Percentiles rank a stretch among this genome's conserved stretches.
phyloP scores from a whole-genome alignment of 1,284 basidiomycete genomes.

The Boletus semigastroideus region DNA sequence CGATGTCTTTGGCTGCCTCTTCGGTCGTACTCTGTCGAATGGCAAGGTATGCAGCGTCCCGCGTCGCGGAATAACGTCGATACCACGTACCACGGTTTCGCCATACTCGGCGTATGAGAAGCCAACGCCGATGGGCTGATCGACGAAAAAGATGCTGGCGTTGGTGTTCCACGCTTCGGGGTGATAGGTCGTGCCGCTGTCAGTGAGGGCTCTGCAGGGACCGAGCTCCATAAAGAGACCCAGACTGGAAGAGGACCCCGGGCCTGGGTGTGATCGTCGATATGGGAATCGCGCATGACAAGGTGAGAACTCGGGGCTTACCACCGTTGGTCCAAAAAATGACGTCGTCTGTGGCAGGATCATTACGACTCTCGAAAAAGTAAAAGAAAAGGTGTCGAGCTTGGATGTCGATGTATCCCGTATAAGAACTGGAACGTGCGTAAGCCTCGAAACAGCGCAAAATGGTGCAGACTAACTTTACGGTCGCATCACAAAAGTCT shows the following conservation, averaged over 20 bases:
- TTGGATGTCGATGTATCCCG: slow-evolving; percentile 65
- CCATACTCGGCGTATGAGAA: slow-evolving; percentile 68
- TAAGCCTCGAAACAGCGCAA: slow-evolving; percentile 39
- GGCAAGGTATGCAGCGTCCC: background rate
- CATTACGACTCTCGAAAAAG: slow-evolving; percentile 78
- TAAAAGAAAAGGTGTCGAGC: slow-evolving; percentile 71
- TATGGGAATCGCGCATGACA: slow-evolving; percentile 26
- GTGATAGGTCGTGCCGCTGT: slow-evolving; percentile 47
- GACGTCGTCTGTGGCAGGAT: slow-evolving; percentile 66
- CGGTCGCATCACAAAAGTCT: slow-evolving; percentile 29
- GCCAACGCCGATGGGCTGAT: slow-evolving; percentile 70
- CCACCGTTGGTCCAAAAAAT: slow-evolving; percentile 57
- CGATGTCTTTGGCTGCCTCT: slow-evolving; percentile 61
- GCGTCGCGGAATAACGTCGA: background rate
- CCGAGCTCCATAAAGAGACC: slow-evolving; percentile 42
- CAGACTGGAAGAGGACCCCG: slow-evolving; percentile 27
- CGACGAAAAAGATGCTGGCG: slow-evolving; percentile 64
- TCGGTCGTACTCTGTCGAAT: slow-evolving; percentile 47
- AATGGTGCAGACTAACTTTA: slow-evolving; percentile 16
- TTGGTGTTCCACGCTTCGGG: slow-evolving; percentile 63
- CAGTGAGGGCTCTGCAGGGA: slow-evolving; percentile 34
- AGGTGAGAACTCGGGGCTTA: slow-evolving; percentile 29
- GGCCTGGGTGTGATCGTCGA: slow-evolving; percentile 15
- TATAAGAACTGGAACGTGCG: slow-evolving; percentile 50
- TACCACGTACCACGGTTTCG: slow-evolving; percentile 43